Base-by-base conservation (phyloP, 2,329 filamentous ascomycete genomes). In the Claviceps arundinis region DNA sequence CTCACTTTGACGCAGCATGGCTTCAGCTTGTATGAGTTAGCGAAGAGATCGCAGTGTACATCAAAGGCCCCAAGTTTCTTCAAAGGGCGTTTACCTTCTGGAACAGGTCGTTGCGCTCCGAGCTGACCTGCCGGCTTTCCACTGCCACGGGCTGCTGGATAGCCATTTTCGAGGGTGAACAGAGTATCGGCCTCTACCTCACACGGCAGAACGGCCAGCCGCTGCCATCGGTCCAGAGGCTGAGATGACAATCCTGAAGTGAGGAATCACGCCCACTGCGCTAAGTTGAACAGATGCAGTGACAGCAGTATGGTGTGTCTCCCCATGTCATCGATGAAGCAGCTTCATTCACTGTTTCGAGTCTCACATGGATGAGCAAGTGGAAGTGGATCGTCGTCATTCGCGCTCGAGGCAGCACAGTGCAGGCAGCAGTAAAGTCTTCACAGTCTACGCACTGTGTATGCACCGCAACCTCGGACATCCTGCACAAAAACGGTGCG, bases 1-100 rank as follows among this genome's bases (percentile, higher is more conserved):
- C 77, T 82, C 55, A 84, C 75, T 52, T 74, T 70, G 52, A 84
- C 70, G 58, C 81, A 84, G 57, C 68, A 73, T 62, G 80, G 79
- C 65, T 83, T 83, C 54, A 84, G 74, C 81, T 84, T 43, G 26
- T 3, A 14, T 16, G n/a, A 3, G 48, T 60, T 46, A 58, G 56
- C 34, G 3, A 7, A 30, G 14, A 22, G 5, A 16, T 4, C 24
- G 24, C 4, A 24, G 24, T 24, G 24, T 24, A 8, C 4, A 14
- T 26, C 14, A 24, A 13, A 26, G 22, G 13, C 3, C 1, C 4
- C 1, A 30, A 13, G 34, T 57, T 19, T n/a, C 19, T 30, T 24
- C 17, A 47, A 16, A 8, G 30, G 9, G n/a, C 4, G 14, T 41
- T 16, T 43, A 67, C 68, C 59, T 67, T 62, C 48, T 68, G 62